These are phyloP conservation scores for Oldenlandia corymbosa DNA, from an alignment of 257 asterid species.

Conservation along the genomic window DNA sequence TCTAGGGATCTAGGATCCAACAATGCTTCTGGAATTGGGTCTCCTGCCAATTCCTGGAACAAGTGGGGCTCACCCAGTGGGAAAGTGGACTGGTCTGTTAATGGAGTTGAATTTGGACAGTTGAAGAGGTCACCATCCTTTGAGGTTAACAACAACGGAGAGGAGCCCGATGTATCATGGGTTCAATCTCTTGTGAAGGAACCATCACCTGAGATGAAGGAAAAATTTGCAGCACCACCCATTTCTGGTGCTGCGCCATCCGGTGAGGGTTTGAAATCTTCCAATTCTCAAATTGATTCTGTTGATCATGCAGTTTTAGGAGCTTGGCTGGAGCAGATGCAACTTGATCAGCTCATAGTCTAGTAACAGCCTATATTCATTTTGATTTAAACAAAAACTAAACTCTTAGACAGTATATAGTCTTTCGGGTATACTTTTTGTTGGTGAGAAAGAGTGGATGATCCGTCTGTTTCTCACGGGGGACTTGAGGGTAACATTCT, in stretches of 20 bases:
- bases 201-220: constrained; percentile 85
- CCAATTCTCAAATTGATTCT: constrained; percentile 46
- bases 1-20: constrained; percentile 58
- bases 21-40: constrained; percentile 36
- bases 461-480: neutral
- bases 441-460: constrained; percentile 16
- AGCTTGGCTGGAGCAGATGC: constrained; percentile 96
- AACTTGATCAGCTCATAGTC: constrained; percentile 78
- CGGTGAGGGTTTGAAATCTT: constrained; percentile 77
- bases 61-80: constrained; percentile 70
- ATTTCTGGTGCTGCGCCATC: constrained; percentile 53
- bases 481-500: constrained; percentile 20
- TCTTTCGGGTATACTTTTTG: constrained; percentile 42
- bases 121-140: constrained; percentile 36
- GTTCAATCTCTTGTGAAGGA: constrained; percentile 95
- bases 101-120: constrained; percentile 44
- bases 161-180: constrained; percentile 89
- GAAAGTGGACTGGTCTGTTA: constrained; percentile 69
- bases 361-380: constrained; percentile 38
- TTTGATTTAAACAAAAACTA: constrained; percentile 37
- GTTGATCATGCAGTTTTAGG: constrained; percentile 77
- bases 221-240: constrained; percentile 46
- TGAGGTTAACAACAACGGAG: constrained; percentile 38
- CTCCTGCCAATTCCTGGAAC: constrained; percentile 52
- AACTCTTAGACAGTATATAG: constrained; percentile 43